Evolutionary conservation across 1,139 yeast genomes (phyloP), one percentile per base, ranked within the genome.

Genomic region (Yamadazyma oceani): DNA sequence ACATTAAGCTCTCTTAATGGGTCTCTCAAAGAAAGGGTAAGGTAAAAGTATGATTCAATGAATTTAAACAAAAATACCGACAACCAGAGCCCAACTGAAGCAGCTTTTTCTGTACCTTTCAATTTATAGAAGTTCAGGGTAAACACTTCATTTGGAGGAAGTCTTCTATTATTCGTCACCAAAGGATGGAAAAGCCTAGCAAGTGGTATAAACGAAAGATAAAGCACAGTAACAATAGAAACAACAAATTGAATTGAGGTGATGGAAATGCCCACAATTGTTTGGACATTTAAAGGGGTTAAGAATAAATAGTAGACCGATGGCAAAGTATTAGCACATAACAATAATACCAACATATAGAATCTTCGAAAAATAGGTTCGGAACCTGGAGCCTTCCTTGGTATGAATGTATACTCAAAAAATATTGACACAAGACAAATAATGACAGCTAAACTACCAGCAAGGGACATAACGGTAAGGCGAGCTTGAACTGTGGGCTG

Each of bases 301-400:
- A 53, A 43, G 1, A 51, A 53, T 34, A 73, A 56, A 14, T 75
- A 53, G 44, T 67, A 74, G 5, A 69, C 43, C 0, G 78, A 58
- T 0, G 84, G 84, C 0, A 56, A 43, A 2, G 61, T 45, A 41
- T 65, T 68, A 3, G 65, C 11, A 0, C 55, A 6, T 7, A 73
- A 54, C 0, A 69, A 42, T 0, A 60, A 3, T 0, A 61, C 2
- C 15, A 74, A 56, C 16, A 66, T 34, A 1, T 58, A 7, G 2
- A 75, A 36, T 37, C 80, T 65, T 36, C 53, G 58, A 2, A 61
- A 37, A 3, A 67, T 43, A 0, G 80, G 72, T 35, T 64, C 71
- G 4, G 82, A 71, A 0, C 84, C 85, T 0, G 77, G 66, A 73
- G 77, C 78, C 37, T 57, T 64, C 45, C 83, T 58, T 2, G 85